Evolutionary conservation across 192 early-diverging fungal species (phyloP).

Genomic region (Gamsiella multidivaricata): DNA sequence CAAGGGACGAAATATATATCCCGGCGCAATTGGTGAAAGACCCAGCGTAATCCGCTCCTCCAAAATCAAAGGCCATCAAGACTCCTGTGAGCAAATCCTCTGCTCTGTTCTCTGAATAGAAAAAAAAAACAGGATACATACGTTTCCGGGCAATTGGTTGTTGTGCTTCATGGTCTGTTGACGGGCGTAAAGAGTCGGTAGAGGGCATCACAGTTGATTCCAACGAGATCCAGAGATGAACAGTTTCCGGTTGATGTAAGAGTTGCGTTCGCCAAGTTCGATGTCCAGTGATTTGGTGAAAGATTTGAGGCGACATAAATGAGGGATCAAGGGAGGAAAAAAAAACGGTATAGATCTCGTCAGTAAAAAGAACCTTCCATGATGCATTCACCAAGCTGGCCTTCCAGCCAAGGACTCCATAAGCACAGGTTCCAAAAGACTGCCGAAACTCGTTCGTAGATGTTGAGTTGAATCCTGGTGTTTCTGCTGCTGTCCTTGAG

Average conservation of each 20-base stretch:
- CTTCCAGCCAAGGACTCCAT: background rate
- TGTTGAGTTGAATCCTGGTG: no score
- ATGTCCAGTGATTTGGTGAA: no score
- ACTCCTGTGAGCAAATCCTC: no score
- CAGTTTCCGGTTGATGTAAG: background rate
- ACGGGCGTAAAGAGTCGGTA: no score
- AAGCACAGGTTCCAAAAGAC: background rate
- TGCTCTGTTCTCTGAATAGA: background rate
- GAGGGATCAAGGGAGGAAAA: background rate
- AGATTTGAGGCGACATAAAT: no score
- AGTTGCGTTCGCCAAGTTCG: background rate
- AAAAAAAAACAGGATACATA: constrained; percentile 15
- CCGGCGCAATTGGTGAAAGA: no score
- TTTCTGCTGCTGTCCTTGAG: no score
- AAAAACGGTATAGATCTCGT: constrained; percentile 1
- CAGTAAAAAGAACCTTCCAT: constrained; percentile 1
- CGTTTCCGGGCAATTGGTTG: constrained; percentile 57
- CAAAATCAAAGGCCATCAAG: no score
- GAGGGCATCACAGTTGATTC: constrained; percentile 1
- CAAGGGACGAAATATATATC: no score
- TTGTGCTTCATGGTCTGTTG: constrained; percentile 57
- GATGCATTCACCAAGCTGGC: background rate
- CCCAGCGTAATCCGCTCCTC: no score
- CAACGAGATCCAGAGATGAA: constrained; percentile 3
- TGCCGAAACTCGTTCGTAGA: no score